A percentile compares a stretch with the other conserved stretches of the same genome.
Evolutionary conservation across 163 green algal genomes (phyloP).

Genomic region (Scenedesmus sp.): DNA sequence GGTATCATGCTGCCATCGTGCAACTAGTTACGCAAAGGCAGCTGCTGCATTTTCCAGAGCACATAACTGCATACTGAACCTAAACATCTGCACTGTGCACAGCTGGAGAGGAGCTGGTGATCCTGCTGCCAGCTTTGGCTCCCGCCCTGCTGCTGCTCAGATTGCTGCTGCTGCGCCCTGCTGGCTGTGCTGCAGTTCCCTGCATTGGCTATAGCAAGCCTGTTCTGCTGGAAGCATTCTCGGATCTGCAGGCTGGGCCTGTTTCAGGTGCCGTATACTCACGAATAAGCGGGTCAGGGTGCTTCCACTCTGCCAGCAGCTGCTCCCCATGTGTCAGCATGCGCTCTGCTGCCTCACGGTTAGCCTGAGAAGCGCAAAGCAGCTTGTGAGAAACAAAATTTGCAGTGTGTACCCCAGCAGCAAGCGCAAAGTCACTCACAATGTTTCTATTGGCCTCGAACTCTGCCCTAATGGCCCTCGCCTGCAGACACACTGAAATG

Average conservation of each 20-base stretch:
- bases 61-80: no score
- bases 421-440: neutral
- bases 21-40: neutral
- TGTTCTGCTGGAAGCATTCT: neutral
- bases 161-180: neutral
- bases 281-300: constrained; percentile 55
- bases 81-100: no score
- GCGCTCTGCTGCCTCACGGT: constrained; percentile 48
- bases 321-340: constrained; percentile 54
- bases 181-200: neutral
- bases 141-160: neutral
- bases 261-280: neutral
- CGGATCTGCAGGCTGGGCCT: neutral
- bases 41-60: no score
- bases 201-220: neutral
- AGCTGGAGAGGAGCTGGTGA: neutral
- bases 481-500: neutral
- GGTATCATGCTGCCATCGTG: neutral
- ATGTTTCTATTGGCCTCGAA: constrained; percentile 58
- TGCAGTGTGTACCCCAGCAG: neutral
- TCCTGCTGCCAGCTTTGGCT: neutral
- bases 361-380: constrained; percentile 11
- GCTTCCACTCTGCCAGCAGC: constrained; percentile 56
- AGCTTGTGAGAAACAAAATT: neutral
- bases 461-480: constrained; percentile 56